Evolutionary conservation across 345 rosid genomes (phyloP).

Genomic region (Mallotus nudiflorus): DNA sequence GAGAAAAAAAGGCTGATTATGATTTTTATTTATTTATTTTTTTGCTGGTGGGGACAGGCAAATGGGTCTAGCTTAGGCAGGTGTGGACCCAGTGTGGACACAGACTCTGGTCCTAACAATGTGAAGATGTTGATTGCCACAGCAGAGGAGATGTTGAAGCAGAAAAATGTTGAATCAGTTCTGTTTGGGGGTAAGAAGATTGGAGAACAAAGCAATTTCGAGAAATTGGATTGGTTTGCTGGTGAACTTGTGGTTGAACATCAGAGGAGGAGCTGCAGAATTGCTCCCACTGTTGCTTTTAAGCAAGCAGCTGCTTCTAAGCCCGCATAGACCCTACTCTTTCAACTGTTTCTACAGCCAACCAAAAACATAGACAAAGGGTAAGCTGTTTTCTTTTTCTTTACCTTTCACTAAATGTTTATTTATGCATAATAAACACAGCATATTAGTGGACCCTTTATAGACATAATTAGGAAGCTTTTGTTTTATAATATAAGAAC

Average conservation of each 20-base stretch:
- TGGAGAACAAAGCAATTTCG: conserved; percentile 67
- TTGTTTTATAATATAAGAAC: conserved; percentile 6
- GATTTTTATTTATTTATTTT: neutral
- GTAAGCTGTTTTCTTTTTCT: conserved; percentile 29
- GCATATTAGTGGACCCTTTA: conserved; percentile 28
- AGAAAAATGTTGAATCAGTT: conserved; percentile 92
- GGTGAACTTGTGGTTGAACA: conserved; percentile 86
- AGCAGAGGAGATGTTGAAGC: conserved; percentile 94
- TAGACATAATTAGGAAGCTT: conserved; percentile 26
- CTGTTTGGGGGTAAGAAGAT: conserved; percentile 85
- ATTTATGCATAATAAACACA: conserved; percentile 8
- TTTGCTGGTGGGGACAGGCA: conserved; percentile 51
- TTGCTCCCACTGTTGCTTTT: conserved; percentile 97
- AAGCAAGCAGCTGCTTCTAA: conserved; percentile 59
- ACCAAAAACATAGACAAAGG: conserved; percentile 30
- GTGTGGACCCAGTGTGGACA: conserved; percentile 63
- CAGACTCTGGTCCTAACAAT: conserved; percentile 66
- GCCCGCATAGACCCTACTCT: conserved; percentile 30
- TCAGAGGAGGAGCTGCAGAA: conserved; percentile 87
- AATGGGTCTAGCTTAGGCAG: conserved; percentile 71
- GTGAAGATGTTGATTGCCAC: conserved; percentile 66
- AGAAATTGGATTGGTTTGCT: conserved; percentile 89
- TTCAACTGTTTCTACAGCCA: conserved; percentile 26
- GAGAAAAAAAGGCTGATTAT: neutral
- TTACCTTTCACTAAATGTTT: neutral